These are phyloP conservation scores for Cyberlindnera euphorbiae DNA, from an alignment of 805 yeast species.

Conservation along the genomic window DNA sequence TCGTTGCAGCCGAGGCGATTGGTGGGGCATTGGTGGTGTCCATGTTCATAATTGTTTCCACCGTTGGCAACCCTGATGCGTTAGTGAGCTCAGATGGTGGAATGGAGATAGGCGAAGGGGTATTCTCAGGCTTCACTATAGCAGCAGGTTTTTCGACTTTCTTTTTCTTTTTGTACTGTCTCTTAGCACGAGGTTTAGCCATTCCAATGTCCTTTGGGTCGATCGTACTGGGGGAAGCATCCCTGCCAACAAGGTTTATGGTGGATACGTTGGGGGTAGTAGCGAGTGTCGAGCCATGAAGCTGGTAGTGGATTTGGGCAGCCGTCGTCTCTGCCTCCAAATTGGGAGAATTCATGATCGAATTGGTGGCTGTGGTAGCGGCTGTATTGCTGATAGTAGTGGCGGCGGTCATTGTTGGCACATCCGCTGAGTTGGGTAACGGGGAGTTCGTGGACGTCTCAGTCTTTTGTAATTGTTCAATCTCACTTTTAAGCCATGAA, in stretches of 20 bases:
- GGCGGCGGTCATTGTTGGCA: background rate
- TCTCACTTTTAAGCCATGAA: slow-evolving; percentile 36
- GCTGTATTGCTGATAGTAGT: background rate
- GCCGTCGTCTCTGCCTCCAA: slow-evolving; percentile 5
- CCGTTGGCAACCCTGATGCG: slow-evolving; percentile 13
- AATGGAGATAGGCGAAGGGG: slow-evolving; percentile 25
- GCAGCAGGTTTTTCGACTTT: slow-evolving; percentile 1
- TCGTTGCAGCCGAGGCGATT: no score
- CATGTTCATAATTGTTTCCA: slow-evolving; percentile 8
- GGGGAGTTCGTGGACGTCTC: background rate
- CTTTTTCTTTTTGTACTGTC: slow-evolving; percentile 22
- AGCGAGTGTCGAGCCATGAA: slow-evolving; percentile 3
- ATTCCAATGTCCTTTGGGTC: slow-evolving; percentile 23
- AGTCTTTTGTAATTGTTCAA: slow-evolving; percentile 24
- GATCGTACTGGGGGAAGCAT: slow-evolving; percentile 20
- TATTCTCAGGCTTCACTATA: slow-evolving; percentile 9
- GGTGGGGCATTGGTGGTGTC: no score
- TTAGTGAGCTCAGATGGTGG: slow-evolving; percentile 10
- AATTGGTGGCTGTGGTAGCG: background rate
- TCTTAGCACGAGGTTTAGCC: slow-evolving; percentile 17
- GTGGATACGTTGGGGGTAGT: slow-evolving; percentile 10
- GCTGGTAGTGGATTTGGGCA: slow-evolving; percentile 10
- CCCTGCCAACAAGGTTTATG: slow-evolving; percentile 7
- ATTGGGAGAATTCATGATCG: background rate
- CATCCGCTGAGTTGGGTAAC: no score